Conservation (phyloP, 2,329 filamentous ascomycete species). For the Nemania abortiva region DNA sequence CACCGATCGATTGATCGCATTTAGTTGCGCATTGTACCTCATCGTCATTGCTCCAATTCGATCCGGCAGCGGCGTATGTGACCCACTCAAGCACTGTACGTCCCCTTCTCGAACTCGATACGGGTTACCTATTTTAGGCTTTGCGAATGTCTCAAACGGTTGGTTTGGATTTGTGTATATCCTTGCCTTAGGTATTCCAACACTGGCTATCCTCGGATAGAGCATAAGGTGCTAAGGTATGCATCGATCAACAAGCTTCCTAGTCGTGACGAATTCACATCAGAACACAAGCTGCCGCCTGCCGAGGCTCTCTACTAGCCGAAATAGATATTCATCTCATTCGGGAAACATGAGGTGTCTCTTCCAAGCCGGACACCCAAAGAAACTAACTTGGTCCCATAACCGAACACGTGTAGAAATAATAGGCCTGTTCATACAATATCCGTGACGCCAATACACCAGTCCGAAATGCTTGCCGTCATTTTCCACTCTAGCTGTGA, state of each 20-base stretch:
- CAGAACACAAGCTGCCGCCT: background rate
- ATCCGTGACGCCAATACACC: constrained; percentile 44
- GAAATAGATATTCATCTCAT: constrained; percentile 33
- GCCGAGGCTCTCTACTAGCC: background rate
- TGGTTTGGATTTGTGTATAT: background rate
- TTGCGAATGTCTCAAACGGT: background rate
- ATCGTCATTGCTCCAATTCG: constrained; percentile 4
- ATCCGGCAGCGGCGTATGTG: background rate
- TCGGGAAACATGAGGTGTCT: constrained; percentile 33
- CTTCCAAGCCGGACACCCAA: constrained; percentile 30
- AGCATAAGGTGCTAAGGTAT: background rate
- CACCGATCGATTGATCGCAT: constrained; percentile 10
- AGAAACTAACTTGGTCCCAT: constrained; percentile 29
- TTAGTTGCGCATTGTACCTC: background rate
- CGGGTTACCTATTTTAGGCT: background rate
- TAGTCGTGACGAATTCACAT: constrained; percentile 1
- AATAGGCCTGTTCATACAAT: constrained; percentile 40
- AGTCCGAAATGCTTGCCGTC: constrained; percentile 38
- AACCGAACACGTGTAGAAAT: constrained; percentile 30
- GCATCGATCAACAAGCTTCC: constrained; percentile 1
- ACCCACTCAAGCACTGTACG: background rate
- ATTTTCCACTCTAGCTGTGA: constrained; percentile 20
- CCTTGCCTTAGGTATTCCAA: background rate
- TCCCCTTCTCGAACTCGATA: background rate
- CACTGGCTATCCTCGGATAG: background rate